Percentiles rank a stretch among this genome's conserved stretches.
phyloP scores from a whole-genome alignment of 1,284 basidiomycete species.

The Phylloboletellus chloephorus region DNA sequence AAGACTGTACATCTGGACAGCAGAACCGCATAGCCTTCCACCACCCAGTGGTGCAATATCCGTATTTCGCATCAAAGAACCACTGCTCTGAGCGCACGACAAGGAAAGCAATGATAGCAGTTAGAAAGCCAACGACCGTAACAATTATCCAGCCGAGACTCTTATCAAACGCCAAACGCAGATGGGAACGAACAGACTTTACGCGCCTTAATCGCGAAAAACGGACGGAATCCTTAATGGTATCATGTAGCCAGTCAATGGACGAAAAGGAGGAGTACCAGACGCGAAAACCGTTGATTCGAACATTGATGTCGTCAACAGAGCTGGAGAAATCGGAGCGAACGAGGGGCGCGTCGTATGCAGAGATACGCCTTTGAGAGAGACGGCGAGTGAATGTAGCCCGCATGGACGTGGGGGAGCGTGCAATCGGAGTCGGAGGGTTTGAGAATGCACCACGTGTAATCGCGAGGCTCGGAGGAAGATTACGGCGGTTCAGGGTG shows the following conservation, averaged over 20 bases:
- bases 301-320: constrained; percentile 53
- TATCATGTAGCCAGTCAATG: constrained; percentile 90
- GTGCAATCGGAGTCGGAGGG: constrained; percentile 16
- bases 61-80: constrained; percentile 93
- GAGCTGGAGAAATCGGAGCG: constrained; percentile 29
- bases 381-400: constrained; percentile 29
- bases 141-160: constrained; percentile 90
- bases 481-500: constrained; percentile 8
- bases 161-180: constrained; percentile 74
- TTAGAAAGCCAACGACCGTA: constrained; percentile 79
- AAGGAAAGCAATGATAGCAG: constrained; percentile 81
- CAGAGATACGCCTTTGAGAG: constrained; percentile 59
- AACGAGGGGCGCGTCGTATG: constrained; percentile 57
- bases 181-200: constrained; percentile 65
- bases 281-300: constrained; percentile 81
- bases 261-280: constrained; percentile 87
- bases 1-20: constrained; percentile 47
- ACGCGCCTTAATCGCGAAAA: constrained; percentile 64
- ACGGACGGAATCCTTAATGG: constrained; percentile 84
- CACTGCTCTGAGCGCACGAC: constrained; percentile 86
- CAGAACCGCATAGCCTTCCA: constrained; percentile 80
- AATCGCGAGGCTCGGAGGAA: constrained; percentile 9
- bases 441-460: constrained; percentile 16
- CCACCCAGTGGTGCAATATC: constrained; percentile 73
- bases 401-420: constrained; percentile 17